Evolutionary conservation across 2,329 filamentous ascomycete genomes (phyloP), one percentile per base, ranked within the genome.

Genomic region (Monilinia vaccinii-corymbosi): DNA sequence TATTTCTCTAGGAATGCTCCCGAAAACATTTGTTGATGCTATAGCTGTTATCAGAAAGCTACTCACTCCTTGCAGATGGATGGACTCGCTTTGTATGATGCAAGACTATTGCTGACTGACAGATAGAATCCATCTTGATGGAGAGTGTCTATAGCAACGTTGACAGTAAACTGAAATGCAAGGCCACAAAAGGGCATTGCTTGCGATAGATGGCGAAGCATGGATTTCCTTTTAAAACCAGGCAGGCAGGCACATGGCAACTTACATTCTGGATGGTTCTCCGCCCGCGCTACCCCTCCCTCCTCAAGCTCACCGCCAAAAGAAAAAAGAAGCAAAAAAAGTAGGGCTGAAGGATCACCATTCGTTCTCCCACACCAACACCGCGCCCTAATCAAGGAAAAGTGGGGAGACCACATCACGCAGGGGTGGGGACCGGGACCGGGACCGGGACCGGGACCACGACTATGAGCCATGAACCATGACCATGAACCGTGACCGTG

Each of bases 261-360:
- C n/a, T n/a, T 0, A 0, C 0, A 9, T 3, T 6, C 0, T 16
- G 1, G 4, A 0, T 34, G 13, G 1, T 25, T 18, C 0, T 25
- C 21, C 25, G 9, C n/a, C n/a, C n/a, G n/a, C n/a, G n/a, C n/a
- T n/a, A n/a, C n/a, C n/a, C n/a, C 38, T 16, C 38, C 38, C 38
- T 42, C 18, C 18, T 16, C 38, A n/a, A n/a, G n/a, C 38, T n/a
- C 38, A n/a, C 38, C 38, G 18, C 38, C 38, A 42, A 18, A 38
- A 38, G 14, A 38, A 38, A n/a, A n/a, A n/a, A n/a, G n/a, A n/a
- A n/a, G n/a, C n/a, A n/a, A n/a, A n/a, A n/a, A n/a, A 40, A 42
- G 38, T 42, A 42, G 38, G 38, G 38, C 38, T 42, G 38, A 42
- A n/a, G 34, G 34, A 36, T 36, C 34, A 36, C 14, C 34, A n/a